These are phyloP conservation scores for Colletotrichum sp. DNA, from an alignment of 2,329 filamentous ascomycete species.

Conservation along the genomic window DNA sequence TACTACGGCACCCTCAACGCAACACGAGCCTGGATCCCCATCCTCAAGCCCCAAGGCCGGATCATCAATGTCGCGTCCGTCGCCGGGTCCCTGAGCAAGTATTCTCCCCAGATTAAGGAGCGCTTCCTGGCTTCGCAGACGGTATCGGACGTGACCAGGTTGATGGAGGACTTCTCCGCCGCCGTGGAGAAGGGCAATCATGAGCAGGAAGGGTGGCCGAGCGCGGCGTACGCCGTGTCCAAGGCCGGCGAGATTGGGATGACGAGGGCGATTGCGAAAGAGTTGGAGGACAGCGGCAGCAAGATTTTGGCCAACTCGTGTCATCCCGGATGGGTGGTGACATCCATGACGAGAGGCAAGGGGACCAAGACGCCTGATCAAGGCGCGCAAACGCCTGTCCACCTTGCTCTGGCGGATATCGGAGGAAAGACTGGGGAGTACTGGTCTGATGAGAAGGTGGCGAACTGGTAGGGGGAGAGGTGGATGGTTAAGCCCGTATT, in stretches of 20 bases:
- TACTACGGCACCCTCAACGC: constrained; percentile 56
- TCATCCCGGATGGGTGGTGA: constrained; percentile 49
- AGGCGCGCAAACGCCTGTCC: constrained; percentile 47
- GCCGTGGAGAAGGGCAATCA: constrained; percentile 50
- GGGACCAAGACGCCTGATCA: constrained; percentile 45
- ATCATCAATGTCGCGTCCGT: constrained; percentile 55
- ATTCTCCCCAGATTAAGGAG: constrained; percentile 43
- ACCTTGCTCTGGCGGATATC: constrained; percentile 45
- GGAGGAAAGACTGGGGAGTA: constrained; percentile 38
- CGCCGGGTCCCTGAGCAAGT: constrained; percentile 48
- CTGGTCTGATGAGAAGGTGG: constrained; percentile 40
- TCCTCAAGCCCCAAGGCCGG: constrained; percentile 47
- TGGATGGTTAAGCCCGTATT: not conserved
- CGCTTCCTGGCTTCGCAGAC: constrained; percentile 45
- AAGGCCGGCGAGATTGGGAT: constrained; percentile 49
- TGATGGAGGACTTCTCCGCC: constrained; percentile 54
- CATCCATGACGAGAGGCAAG: constrained; percentile 49
- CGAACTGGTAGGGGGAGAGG: constrained; percentile 31
- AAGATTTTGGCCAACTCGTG: constrained; percentile 40
- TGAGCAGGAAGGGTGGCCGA: constrained; percentile 52
- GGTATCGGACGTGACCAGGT: constrained; percentile 46
- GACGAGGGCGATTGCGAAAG: constrained; percentile 40
- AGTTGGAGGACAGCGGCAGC: constrained; percentile 30
- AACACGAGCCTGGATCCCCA: constrained; percentile 47
- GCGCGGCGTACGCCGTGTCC: constrained; percentile 51